These are phyloP conservation scores for Spergularia marina DNA, from an alignment of 148 eudicot genomes.

Conservation along the genomic window DNA sequence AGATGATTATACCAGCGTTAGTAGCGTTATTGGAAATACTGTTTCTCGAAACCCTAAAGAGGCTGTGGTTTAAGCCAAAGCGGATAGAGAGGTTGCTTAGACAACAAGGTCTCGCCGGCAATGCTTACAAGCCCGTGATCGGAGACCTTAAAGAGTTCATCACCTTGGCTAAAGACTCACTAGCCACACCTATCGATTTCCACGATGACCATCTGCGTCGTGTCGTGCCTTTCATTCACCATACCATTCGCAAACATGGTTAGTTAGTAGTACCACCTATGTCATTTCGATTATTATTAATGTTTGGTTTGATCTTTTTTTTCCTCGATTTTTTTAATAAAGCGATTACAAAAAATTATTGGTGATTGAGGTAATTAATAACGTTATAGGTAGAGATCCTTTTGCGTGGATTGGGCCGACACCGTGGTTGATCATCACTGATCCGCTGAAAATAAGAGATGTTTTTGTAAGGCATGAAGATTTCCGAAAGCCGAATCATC, in stretches of 20 bases:
- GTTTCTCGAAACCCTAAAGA: neutral
- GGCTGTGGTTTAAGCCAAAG: conserved; percentile 34
- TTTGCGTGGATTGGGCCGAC: conserved; percentile 9
- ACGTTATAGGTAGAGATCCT: neutral
- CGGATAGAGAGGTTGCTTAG: conserved; percentile 28
- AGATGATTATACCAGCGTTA: too few species aligned
- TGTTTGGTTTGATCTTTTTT: too few species aligned
- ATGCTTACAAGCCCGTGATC: conserved; percentile 29
- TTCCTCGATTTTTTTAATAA: too few species aligned
- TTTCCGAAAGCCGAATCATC: conserved; percentile 13
- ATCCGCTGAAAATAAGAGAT: neutral
- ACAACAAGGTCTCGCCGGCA: conserved; percentile 36
- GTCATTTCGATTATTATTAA: too few species aligned
- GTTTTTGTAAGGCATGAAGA: conserved; percentile 8
- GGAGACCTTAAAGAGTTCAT: conserved; percentile 32
- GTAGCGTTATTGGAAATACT: too few species aligned
- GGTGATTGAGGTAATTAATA: too few species aligned
- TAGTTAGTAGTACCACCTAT: neutral
- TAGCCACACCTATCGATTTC: conserved; percentile 29
- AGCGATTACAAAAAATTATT: too few species aligned
- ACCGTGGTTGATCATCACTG: conserved; percentile 7
- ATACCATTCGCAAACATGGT: conserved; percentile 40
- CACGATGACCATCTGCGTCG: conserved; percentile 34
- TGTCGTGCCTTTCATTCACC: conserved; percentile 29
- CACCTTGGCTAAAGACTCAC: conserved; percentile 14